A percentile compares a stretch with the other conserved stretches of the same genome.
Evolutionary conservation across 2,329 filamentous ascomycete species (phyloP).

Genomic region (Colletotrichum higginsianum): DNA sequence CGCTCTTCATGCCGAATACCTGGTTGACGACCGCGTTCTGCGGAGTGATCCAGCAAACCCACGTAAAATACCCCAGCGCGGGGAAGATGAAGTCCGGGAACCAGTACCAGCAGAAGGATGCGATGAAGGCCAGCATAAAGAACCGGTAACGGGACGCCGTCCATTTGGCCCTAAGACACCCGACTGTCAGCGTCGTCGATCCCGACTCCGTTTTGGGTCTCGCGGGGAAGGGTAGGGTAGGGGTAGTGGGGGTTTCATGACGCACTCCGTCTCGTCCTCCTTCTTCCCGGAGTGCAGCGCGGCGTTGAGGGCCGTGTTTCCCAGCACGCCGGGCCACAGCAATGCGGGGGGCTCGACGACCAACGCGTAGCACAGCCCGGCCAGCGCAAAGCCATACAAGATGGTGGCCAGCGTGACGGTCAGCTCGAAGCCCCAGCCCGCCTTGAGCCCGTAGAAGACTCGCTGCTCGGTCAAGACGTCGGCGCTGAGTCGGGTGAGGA

Average conservation of each 20-base stretch:
- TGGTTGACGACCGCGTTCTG: slow-evolving; percentile 72
- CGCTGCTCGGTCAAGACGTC: slow-evolving; percentile 54
- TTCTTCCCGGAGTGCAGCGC: slow-evolving; percentile 57
- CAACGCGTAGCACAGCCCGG: slow-evolving; percentile 60
- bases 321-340: slow-evolving; percentile 68
- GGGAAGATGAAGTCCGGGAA: slow-evolving; percentile 65
- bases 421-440: slow-evolving; percentile 61
- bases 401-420: slow-evolving; percentile 59
- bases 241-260: too few species aligned
- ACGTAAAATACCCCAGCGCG: slow-evolving; percentile 65
- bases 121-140: slow-evolving; percentile 52
- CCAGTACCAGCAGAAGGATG: slow-evolving; percentile 64
- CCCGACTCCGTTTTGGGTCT: too few species aligned
- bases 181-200: slow-evolving; percentile 6
- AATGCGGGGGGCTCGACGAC: slow-evolving; percentile 63
- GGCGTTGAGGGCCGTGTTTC: slow-evolving; percentile 62
- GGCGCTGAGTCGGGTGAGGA: slow-evolving; percentile 55
- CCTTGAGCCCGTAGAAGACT: slow-evolving; percentile 60
- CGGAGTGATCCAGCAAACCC: slow-evolving; percentile 73
- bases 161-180: slow-evolving; percentile 46
- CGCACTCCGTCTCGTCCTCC: slow-evolving; percentile 37
- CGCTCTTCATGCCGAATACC: slow-evolving; percentile 71
- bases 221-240: too few species aligned
- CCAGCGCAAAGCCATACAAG: slow-evolving; percentile 63
- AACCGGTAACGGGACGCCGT: slow-evolving; percentile 53